phyloP scores from a whole-genome alignment of 2,329 filamentous ascomycete species.

The Calonectria pseudoreteaudii region DNA sequence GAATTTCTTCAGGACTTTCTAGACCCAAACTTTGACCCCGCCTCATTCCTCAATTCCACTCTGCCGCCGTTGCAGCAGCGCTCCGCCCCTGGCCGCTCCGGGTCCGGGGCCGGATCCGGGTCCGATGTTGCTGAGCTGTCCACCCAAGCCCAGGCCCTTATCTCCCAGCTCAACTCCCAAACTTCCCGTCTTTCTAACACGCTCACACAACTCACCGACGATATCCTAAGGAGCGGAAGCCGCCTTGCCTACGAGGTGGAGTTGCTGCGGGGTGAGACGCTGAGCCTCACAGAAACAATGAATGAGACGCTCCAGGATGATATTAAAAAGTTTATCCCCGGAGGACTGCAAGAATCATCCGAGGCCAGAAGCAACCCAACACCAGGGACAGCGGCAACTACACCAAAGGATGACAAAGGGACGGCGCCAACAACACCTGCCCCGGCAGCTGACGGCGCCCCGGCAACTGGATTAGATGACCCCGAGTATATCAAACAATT shows the following conservation, averaged over 20 bases:
- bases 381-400: not conserved
- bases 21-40: slow-evolving; percentile 81
- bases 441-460: slow-evolving; percentile 12
- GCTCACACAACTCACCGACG: slow-evolving; percentile 91
- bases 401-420: slow-evolving; percentile 32
- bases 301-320: slow-evolving; percentile 79
- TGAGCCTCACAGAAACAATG: slow-evolving; percentile 83
- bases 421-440: slow-evolving; percentile 39
- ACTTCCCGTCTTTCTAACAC: slow-evolving; percentile 84
- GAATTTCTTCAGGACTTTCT: slow-evolving; percentile 81
- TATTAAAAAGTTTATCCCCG: slow-evolving; percentile 77
- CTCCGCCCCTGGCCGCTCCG: slow-evolving; percentile 41
- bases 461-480: slow-evolving; percentile 52
- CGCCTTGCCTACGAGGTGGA: slow-evolving; percentile 95
- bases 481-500: slow-evolving; percentile 81
- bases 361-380: slow-evolving; percentile 38
- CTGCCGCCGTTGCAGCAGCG: slow-evolving; percentile 75
- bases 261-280: slow-evolving; percentile 87
- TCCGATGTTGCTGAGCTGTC: slow-evolving; percentile 74
- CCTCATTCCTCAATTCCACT: slow-evolving; percentile 84
- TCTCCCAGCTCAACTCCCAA: slow-evolving; percentile 89
- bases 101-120: slow-evolving; percentile 19
- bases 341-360: slow-evolving; percentile 53
- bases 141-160: slow-evolving; percentile 82
- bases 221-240: slow-evolving; percentile 90